phyloP scores from a whole-genome alignment of 2,329 filamentous ascomycete species.

The Ceratocystis alfenasii region DNA sequence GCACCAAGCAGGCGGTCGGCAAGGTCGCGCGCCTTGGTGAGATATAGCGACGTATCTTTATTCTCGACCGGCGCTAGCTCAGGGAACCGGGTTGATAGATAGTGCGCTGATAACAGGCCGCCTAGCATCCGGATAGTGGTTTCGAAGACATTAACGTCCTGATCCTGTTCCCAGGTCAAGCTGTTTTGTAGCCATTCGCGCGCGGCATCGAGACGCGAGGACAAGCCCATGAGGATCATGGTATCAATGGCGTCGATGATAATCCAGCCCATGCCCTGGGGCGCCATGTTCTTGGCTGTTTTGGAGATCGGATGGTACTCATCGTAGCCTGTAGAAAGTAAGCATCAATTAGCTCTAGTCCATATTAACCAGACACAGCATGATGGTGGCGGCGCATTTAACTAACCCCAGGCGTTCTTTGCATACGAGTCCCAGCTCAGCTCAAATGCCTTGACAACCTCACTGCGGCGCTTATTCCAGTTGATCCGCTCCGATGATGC shows the following conservation, averaged over 20 bases:
- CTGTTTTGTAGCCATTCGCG: slow-evolving; percentile 76
- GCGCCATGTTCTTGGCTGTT: slow-evolving; percentile 69
- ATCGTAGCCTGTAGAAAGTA: slow-evolving; percentile 51
- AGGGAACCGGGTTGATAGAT: slow-evolving; percentile 75
- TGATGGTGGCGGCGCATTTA: background rate
- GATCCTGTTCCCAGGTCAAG: slow-evolving; percentile 77
- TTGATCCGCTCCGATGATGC: slow-evolving; percentile 40
- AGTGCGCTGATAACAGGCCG: slow-evolving; percentile 83
- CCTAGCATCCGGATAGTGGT: slow-evolving; percentile 97
- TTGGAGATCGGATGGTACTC: slow-evolving; percentile 78
- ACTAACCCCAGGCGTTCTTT: slow-evolving; percentile 83
- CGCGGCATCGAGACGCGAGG: slow-evolving; percentile 68
- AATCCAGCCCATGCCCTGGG: slow-evolving; percentile 89
- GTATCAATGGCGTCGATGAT: slow-evolving; percentile 94
- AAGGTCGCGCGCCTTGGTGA: slow-evolving; percentile 90
- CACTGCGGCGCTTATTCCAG: slow-evolving; percentile 67
- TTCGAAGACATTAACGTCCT: slow-evolving; percentile 95
- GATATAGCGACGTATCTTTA: slow-evolving; percentile 71
- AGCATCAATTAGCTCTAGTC: slow-evolving; percentile 24
- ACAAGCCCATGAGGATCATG: slow-evolving; percentile 96
- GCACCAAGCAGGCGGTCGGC: slow-evolving; percentile 78
- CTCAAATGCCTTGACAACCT: slow-evolving; percentile 79
- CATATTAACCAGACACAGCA: too few species aligned
- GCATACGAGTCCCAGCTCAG: slow-evolving; percentile 90
- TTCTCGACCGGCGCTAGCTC: slow-evolving; percentile 62